phyloP scores from a whole-genome alignment of 2,329 filamentous ascomycete genomes.

The Coccinonectria pachysandricola region DNA sequence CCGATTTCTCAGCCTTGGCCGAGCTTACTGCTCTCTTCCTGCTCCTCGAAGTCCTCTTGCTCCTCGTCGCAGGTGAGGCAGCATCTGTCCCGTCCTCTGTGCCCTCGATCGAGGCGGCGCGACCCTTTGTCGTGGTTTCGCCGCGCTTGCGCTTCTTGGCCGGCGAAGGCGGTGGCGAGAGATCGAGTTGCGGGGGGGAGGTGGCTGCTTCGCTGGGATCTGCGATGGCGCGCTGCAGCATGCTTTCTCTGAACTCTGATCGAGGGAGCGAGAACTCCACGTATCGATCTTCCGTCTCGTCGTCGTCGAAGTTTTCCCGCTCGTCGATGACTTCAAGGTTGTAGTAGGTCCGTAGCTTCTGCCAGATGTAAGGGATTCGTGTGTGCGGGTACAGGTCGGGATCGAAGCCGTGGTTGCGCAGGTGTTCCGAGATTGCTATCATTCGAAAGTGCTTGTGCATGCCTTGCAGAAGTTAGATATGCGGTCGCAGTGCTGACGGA shows the following conservation, averaged over 20 bases:
- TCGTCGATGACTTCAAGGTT: conserved; percentile 81
- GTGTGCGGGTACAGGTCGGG: conserved; percentile 65
- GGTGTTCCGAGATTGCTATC: conserved; percentile 70
- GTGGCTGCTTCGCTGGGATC: conserved; percentile 37
- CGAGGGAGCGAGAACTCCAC: conserved; percentile 54
- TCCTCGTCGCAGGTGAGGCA: conserved; percentile 24
- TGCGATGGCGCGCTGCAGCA: conserved; percentile 34
- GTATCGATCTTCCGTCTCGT: conserved; percentile 49
- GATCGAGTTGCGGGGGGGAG: conserved; percentile 36
- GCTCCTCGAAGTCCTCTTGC: conserved; percentile 33
- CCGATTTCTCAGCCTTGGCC: conserved; percentile 28
- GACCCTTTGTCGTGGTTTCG: conserved; percentile 27
- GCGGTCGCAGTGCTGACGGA: conserved; percentile 1
- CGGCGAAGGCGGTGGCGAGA: conserved; percentile 23
- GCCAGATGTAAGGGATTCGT: conserved; percentile 83
- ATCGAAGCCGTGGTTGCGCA: conserved; percentile 72
- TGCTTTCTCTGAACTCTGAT: conserved; percentile 34
- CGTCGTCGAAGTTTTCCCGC: conserved; percentile 59
- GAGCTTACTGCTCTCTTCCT: conserved; percentile 34
- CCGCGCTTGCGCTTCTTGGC: conserved; percentile 37
- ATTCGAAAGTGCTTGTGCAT: conserved; percentile 94
- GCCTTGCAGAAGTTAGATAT: conserved; percentile 35
- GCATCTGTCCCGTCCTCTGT: conserved; percentile 35
- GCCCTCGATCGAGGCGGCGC: conserved; percentile 36
- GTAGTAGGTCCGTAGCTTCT: conserved; percentile 73